Percentiles rank a stretch among this genome's conserved stretches.
Evolutionary conservation across 1,284 basidiomycete species (phyloP).

Genomic region (Golubevia sp.): DNA sequence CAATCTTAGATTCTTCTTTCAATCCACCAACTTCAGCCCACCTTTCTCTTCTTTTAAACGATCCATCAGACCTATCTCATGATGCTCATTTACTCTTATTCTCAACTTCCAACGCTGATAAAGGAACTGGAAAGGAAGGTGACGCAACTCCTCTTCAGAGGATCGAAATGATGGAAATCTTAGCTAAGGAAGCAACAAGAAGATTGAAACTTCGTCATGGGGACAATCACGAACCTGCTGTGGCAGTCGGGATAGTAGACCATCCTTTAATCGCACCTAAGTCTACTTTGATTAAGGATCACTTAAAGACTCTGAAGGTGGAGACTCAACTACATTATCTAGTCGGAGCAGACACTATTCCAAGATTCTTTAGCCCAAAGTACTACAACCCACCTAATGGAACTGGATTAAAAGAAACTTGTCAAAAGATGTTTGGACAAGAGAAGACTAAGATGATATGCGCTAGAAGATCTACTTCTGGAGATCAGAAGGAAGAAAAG

Average conservation of each 20-base stretch:
- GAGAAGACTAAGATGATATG: constrained; percentile 39
- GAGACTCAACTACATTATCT: constrained; percentile 35
- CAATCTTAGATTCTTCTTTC: constrained; percentile 58
- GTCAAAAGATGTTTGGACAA: constrained; percentile 28
- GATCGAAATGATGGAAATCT: constrained; percentile 47
- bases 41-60: constrained; percentile 21
- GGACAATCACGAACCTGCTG: constrained; percentile 10
- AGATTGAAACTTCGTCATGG: neutral
- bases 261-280: constrained; percentile 52
- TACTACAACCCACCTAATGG: constrained; percentile 41
- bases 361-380: constrained; percentile 49
- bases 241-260: constrained; percentile 50
- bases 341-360: constrained; percentile 53
- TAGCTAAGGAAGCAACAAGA: constrained; percentile 31
- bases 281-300: constrained; percentile 35
- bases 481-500: constrained; percentile 2
- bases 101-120: constrained; percentile 54
- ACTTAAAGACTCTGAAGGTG: constrained; percentile 11
- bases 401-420: constrained; percentile 13
- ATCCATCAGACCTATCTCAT: constrained; percentile 21
- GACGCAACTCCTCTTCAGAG: constrained; percentile 40
- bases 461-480: neutral
- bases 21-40: constrained; percentile 53
- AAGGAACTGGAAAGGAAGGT: constrained; percentile 41
- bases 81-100: constrained; percentile 51